Base-by-base conservation (phyloP, 768 basidiomycete genomes). In the Phaeolepiota aurea region DNA sequence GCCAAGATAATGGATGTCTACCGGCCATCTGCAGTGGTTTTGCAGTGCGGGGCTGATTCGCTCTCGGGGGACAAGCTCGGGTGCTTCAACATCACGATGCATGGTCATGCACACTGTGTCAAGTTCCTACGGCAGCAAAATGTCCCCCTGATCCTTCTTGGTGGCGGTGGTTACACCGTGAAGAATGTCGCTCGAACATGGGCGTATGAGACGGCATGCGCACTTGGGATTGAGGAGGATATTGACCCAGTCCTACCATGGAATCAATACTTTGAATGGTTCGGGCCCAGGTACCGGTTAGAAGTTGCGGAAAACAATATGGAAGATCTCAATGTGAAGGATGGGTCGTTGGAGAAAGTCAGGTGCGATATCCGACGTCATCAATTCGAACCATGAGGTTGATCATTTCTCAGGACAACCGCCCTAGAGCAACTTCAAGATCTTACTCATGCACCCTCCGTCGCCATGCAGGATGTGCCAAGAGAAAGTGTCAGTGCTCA, bases 31-130 rank as follows among this genome's bases (percentile, higher is more conserved):
- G 93, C 81, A 0, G 81, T 98, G 43, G 76, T 96, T 3, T 68
- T 98, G 7, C 96, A 98, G 58, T 97, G 94, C 54, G 96, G 96
- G 37, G 89, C 91, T 16, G 96, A 99, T 55, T 97, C 93, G 9
- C 69, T 99, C 25, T 78, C 93, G 0, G 91, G 90, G 2, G 96
- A 99, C 65, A 94, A 93, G 57, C 69, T 98, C 4, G 94, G 94
- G 2, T 89, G 89, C 48, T 91, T 98, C 71, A 99, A 99, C 61
- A 59, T 99, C 37, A 87, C 88, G 1, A 91, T 99, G 86, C 71
- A 89, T 38, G 94, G 94, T 0, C 96, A 99, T 58, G 89, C 90
- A 5, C 77, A 83, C 48, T 96, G 90, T 53, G 89, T 92, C 14
- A 76, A 83, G 45, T 97, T 86, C 55, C 69, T 98, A 39, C 79